A percentile compares a stretch with the other conserved stretches of the same genome.
phyloP scores from a whole-genome alignment of 2,329 filamentous ascomycete genomes.

The Ceratocystiopsis sp. region DNA sequence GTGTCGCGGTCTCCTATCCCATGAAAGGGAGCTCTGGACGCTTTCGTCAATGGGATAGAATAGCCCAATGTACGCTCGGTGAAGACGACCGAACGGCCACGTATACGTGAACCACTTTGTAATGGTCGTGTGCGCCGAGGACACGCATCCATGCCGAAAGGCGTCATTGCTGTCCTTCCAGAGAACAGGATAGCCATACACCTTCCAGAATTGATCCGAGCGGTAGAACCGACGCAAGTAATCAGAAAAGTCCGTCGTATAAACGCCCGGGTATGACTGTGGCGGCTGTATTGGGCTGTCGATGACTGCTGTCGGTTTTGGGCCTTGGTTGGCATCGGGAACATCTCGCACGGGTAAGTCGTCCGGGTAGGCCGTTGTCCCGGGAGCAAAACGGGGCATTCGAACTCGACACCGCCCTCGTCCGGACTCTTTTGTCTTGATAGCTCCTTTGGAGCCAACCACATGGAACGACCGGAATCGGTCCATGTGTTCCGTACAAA shows the following conservation, averaged over 20 bases:
- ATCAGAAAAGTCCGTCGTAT: too few species aligned
- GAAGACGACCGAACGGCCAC: conserved; percentile 9
- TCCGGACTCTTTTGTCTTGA: neutral
- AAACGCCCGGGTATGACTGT: too few species aligned
- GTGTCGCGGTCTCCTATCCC: conserved; percentile 15
- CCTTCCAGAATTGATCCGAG: neutral
- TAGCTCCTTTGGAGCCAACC: conserved; percentile 25
- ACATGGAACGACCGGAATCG: conserved; percentile 37
- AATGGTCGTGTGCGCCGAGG: conserved; percentile 15
- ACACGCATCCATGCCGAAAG: conserved; percentile 16
- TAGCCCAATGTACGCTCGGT: conserved; percentile 25
- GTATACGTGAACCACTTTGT: conserved; percentile 19
- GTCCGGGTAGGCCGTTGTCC: conserved; percentile 22
- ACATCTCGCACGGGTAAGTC: conserved; percentile 6
- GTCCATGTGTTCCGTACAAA: conserved; percentile 32
- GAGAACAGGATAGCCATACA: conserved; percentile 22
- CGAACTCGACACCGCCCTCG: conserved; percentile 16
- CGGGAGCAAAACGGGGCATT: conserved; percentile 16
- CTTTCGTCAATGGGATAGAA: conserved; percentile 31
- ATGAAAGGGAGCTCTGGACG: conserved; percentile 7
- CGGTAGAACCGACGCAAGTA: too few species aligned
- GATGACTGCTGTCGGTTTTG: neutral
- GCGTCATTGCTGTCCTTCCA: conserved; percentile 25
- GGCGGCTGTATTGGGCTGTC: too few species aligned
- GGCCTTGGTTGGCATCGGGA: too few species aligned